Conservation (phyloP, 306 rosid genomes). For the Citrullus amarus region DNA sequence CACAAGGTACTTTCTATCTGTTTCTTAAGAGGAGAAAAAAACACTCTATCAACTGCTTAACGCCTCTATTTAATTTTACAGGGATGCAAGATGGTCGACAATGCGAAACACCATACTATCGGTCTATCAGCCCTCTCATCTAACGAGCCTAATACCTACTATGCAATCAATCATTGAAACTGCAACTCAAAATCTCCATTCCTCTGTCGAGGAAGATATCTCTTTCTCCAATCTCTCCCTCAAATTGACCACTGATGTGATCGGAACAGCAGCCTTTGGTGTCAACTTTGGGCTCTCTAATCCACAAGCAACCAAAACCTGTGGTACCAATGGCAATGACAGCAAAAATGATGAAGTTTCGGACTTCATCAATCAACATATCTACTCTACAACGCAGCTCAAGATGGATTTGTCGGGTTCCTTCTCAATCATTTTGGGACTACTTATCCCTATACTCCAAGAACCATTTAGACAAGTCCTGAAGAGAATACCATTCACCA, state of each 20-base stretch:
- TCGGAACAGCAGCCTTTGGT: conserved; percentile 88
- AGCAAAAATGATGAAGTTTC: conserved; percentile 33
- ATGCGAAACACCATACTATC: conserved; percentile 74
- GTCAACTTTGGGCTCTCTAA: conserved; percentile 69
- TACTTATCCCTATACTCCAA: conserved; percentile 64
- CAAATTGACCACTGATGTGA: conserved; percentile 62
- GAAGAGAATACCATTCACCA: conserved; percentile 80
- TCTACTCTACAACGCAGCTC: conserved; percentile 74
- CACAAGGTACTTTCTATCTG: conserved; percentile 35
- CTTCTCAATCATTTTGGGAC: conserved; percentile 74
- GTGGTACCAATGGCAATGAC: conserved; percentile 3
- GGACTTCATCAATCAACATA: conserved; percentile 66
- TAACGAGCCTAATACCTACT: conserved; percentile 60
- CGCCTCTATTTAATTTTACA: conserved; percentile 20
- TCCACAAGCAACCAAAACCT: conserved; percentile 21
- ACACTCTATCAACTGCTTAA: background rate
- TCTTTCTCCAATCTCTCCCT: conserved; percentile 61
- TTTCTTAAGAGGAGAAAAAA: no score
- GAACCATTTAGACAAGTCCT: conserved; percentile 75
- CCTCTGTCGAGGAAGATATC: conserved; percentile 30
- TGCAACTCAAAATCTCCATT: conserved; percentile 53
- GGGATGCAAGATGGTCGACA: conserved; percentile 84
- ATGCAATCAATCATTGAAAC: conserved; percentile 73
- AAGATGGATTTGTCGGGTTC: conserved; percentile 93
- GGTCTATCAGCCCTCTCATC: conserved; percentile 68